Evolutionary conservation across 768 basidiomycete genomes (phyloP).

Genomic region (Phlebiopsis flavidoalba): DNA sequence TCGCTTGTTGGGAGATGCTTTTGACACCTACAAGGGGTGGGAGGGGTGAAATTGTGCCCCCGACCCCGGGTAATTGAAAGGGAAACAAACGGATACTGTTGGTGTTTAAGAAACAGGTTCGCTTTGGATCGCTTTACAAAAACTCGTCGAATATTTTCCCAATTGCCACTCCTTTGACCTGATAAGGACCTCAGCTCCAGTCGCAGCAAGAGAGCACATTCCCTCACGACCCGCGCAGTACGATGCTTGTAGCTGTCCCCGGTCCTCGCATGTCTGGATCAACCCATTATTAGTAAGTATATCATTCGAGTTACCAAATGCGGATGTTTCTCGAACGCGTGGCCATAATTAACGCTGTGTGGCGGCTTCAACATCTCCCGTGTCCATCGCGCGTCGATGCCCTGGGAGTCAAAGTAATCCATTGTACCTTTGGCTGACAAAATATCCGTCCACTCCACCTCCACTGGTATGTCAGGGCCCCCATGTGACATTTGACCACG

Average conservation of each 20-base stretch:
- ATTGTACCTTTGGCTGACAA: constrained; percentile 42
- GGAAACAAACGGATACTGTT: constrained; percentile 46
- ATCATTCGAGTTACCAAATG: background rate
- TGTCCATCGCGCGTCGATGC: constrained; percentile 54
- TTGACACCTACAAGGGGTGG: no score
- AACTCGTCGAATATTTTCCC: constrained; percentile 82
- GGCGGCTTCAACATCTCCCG: constrained; percentile 74
- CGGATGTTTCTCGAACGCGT: constrained; percentile 35
- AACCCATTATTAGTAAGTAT: background rate
- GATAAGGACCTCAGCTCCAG: constrained; percentile 56
- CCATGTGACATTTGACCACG: constrained; percentile 59
- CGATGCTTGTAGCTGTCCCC: no score
- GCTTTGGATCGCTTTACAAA: constrained; percentile 73
- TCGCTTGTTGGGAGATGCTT: constrained; percentile 38
- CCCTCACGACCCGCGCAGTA: no score
- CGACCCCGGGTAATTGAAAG: no score
- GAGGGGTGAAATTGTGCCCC: no score
- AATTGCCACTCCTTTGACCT: constrained; percentile 79
- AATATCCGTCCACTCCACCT: constrained; percentile 49
- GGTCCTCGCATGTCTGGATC: no score
- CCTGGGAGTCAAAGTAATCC: constrained; percentile 51
- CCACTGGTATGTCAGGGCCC: constrained; percentile 46
- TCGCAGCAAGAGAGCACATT: constrained; percentile 64
- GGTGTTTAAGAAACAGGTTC: constrained; percentile 63
- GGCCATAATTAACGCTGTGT: constrained; percentile 84